A percentile compares a stretch with the other conserved stretches of the same genome.
Evolutionary conservation across 2,329 filamentous ascomycete species (phyloP).

Genomic region (Pseudopithomyces chartarum): DNA sequence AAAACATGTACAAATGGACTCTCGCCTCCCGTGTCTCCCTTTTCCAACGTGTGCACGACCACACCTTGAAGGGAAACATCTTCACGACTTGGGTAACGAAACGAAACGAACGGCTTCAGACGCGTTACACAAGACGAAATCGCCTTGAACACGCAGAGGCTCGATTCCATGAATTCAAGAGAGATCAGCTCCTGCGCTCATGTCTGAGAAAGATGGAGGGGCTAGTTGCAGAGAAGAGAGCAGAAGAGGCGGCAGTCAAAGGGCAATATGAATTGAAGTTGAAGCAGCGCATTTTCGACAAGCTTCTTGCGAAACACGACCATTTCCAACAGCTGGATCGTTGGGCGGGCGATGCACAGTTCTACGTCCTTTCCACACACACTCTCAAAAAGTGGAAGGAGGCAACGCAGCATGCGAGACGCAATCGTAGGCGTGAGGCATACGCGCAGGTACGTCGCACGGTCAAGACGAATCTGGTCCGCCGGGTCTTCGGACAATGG

Average conservation of each 20-base stretch:
- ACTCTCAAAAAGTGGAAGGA: conserved; percentile 58
- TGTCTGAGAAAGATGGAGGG: conserved; percentile 35
- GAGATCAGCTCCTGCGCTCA: conserved; percentile 29
- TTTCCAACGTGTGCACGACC: conserved; percentile 45
- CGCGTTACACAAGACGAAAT: conserved; percentile 30
- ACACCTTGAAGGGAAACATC: conserved; percentile 30
- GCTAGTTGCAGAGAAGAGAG: conserved; percentile 27
- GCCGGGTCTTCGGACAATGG: conserved; percentile 46
- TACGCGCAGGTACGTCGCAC: conserved; percentile 60
- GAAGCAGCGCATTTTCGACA: conserved; percentile 44
- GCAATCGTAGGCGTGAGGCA: conserved; percentile 59
- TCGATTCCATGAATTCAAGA: conserved; percentile 38
- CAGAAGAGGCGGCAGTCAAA: conserved; percentile 43
- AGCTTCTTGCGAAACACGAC: conserved; percentile 42
- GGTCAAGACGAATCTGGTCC: conserved; percentile 60
- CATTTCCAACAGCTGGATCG: conserved; percentile 55
- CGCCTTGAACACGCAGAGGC: conserved; percentile 37
- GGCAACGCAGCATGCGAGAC: conserved; percentile 55
- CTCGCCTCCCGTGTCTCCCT: conserved; percentile 53
- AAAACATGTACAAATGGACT: conserved; percentile 67
- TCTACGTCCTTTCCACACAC: conserved; percentile 59
- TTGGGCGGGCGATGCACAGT: conserved; percentile 61
- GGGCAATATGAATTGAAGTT: conserved; percentile 50
- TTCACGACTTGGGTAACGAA: conserved; percentile 38
- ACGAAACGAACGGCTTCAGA: conserved; percentile 19